Evolutionary conservation across 2,329 filamentous ascomycete genomes (phyloP), one percentile per base, ranked within the genome.

Genomic region (Simplicillium sp.): DNA sequence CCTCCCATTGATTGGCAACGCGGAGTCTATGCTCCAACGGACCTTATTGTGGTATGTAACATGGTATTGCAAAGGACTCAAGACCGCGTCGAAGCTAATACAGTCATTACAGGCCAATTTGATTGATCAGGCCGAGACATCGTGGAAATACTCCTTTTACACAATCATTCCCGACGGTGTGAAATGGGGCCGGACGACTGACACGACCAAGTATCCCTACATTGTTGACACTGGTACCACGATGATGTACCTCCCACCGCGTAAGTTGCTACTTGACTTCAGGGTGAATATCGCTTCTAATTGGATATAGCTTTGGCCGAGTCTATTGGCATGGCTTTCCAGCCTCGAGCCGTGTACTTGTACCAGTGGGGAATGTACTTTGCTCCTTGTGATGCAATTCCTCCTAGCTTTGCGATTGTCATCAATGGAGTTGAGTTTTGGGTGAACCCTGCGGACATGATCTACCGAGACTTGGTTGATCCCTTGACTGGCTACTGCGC

Each of bases 141-240:
- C 65, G 1, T 70, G 57, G 54, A 54, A 64, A 43, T 67, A 68
- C 44, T 73, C 71, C 3, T 75, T 70, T 51, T 75, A 75, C 48
- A 73, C 71, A 14, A 64, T 75, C 42, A 56, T 73, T 37, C 66
- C 67, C 1, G 68, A 71, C 41, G 71, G 69, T 3, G 58, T 72
- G 44, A 54, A 55, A 44, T 73, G 61, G 50, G 70, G 61, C 17
- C 55, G 59, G 33, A 65, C 58, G 4, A 63, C 56, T 2, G 64
- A 68, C 44, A 56, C 50, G 14, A 62, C 56, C 29, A 68, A 64
- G 48, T 67, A 65, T 40, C 68, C 68, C 4, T 71, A 66, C 49
- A 70, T 75, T 39, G 57, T 75, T 38, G 71, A 75, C 53, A 72
- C 66, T 13, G 69, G 68, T 28, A 74, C 71, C 2, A 70, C 71